Conservation (phyloP, 2,329 filamentous ascomycete species). For the Madurella mycetomatis region DNA sequence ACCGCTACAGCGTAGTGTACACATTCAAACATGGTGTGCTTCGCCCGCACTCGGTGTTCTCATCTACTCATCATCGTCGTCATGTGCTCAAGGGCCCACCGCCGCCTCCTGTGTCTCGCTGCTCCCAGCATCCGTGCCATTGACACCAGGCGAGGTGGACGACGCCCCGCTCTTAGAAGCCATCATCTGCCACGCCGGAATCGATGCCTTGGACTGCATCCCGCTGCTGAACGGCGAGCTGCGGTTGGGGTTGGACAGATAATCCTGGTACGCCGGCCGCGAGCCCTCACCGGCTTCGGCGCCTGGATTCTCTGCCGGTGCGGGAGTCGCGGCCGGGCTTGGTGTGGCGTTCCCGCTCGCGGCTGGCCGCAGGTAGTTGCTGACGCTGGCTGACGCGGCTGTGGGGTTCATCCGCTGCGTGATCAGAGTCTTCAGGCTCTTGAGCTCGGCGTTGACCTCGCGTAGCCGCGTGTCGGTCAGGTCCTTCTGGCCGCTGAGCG, state of each 20-base stretch:
- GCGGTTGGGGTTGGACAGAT: slow-evolving; percentile 34
- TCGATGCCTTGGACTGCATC: slow-evolving; percentile 58
- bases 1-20: not conserved
- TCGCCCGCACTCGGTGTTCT: not conserved
- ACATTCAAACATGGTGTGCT: not conserved
- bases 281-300: slow-evolving; percentile 32
- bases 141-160: slow-evolving; percentile 8
- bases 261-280: slow-evolving; percentile 33
- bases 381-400: slow-evolving; percentile 23
- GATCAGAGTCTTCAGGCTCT: slow-evolving; percentile 87
- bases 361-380: slow-evolving; percentile 30
- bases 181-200: slow-evolving; percentile 76
- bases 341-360: slow-evolving; percentile 23
- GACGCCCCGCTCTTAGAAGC: slow-evolving; percentile 43
- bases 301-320: slow-evolving; percentile 28
- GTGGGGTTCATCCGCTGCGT: slow-evolving; percentile 53
- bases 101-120: slow-evolving; percentile 14
- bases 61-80: not conserved
- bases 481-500: slow-evolving; percentile 82
- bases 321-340: slow-evolving; percentile 23
- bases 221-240: slow-evolving; percentile 47
- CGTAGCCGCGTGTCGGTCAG: slow-evolving; percentile 73
- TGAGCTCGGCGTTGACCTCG: slow-evolving; percentile 82
- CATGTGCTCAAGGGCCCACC: slow-evolving; percentile 4
- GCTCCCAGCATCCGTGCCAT: slow-evolving; percentile 13